Evolutionary conservation across 305 asterid species (phyloP), one percentile per base, ranked within the genome.

Genomic region (Lippia alba): DNA sequence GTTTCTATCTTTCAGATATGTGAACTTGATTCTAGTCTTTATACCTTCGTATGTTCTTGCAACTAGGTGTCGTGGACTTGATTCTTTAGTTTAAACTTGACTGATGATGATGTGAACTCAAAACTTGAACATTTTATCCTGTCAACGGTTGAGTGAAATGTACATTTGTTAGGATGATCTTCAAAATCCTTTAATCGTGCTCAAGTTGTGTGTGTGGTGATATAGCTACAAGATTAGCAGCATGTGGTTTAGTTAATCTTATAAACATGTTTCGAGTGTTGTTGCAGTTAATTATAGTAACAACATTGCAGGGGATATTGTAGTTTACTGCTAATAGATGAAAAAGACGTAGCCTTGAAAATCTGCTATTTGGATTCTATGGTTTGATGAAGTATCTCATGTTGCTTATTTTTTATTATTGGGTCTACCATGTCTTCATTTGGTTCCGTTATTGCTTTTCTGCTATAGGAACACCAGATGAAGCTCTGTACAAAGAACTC

Each of bases 401-500:
- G 12, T 34, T 14, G 14, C 61, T 44, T 69, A 48, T 45, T n/a
- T 54, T 69, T 48, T 19, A 40, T 50, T 18, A 9, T 76, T 57
- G 57, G 60, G 18, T 14, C 48, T 24, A 33, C 50, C 11, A 15
- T 56, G 45, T 41, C 15, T 7, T 44, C 48, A 44, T 32, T 39
- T 54, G 64, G 30, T 45, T 61, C 58, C 12, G 9, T 16, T 58
- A 20, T 69, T 69, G 20, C 48, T 66, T 73, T 67, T 65, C 55
- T 76, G 17, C 56, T 70, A 17, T 74, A 85, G 90, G 81, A 56
- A 53, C 75, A 56, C 56, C 82, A 50, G 84, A 75, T 84, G 92
- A 83, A 74, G 94, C 92, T 55, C 61, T 91, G 76, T 89, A 79
- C 76, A 82, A 86, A 81, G 92, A 87, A 77, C 92, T 92, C 7